Evolutionary conservation across 768 basidiomycete genomes (phyloP).

Genomic region (Mycena rosella): DNA sequence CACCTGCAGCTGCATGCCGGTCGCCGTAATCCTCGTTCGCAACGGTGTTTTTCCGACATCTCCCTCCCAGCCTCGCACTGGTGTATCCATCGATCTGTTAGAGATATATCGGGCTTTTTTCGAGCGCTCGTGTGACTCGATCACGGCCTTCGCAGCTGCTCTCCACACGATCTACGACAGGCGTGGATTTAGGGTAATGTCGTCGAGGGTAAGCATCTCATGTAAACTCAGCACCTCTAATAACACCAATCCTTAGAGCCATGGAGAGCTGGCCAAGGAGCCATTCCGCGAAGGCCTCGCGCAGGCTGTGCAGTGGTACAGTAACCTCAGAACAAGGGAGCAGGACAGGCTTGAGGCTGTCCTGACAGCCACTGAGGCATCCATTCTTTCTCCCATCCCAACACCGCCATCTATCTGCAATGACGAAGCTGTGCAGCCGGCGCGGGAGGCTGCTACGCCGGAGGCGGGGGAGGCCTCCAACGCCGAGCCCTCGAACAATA

Average conservation of each 20-base stretch:
- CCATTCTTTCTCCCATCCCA: not conserved
- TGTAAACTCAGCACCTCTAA: no score
- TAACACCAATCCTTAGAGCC: not conserved
- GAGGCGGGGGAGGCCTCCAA: not conserved
- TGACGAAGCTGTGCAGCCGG: no score
- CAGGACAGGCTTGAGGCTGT: conserved; percentile 32
- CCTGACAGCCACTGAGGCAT: conserved; percentile 8
- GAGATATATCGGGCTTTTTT: conserved; percentile 45
- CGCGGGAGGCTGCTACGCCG: no score
- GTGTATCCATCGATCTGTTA: conserved; percentile 34
- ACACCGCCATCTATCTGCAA: not conserved
- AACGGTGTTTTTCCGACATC: conserved; percentile 37
- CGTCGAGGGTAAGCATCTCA: conserved; percentile 33
- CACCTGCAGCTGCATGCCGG: conserved; percentile 27
- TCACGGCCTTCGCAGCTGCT: conserved; percentile 39
- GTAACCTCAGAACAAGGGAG: conserved; percentile 35
- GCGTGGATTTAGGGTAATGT: conserved; percentile 40
- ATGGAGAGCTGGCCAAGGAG: conserved; percentile 29
- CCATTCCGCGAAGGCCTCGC: conserved; percentile 46
- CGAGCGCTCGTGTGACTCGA: conserved; percentile 52
- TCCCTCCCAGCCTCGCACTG: conserved; percentile 28
- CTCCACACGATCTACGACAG: conserved; percentile 46
- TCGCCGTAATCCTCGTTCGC: conserved; percentile 22
- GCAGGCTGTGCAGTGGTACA: conserved; percentile 46
- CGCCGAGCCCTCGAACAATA: not conserved